Evolutionary conservation across 1,284 basidiomycete genomes (phyloP).

Genomic region (Sutorius eximius): DNA sequence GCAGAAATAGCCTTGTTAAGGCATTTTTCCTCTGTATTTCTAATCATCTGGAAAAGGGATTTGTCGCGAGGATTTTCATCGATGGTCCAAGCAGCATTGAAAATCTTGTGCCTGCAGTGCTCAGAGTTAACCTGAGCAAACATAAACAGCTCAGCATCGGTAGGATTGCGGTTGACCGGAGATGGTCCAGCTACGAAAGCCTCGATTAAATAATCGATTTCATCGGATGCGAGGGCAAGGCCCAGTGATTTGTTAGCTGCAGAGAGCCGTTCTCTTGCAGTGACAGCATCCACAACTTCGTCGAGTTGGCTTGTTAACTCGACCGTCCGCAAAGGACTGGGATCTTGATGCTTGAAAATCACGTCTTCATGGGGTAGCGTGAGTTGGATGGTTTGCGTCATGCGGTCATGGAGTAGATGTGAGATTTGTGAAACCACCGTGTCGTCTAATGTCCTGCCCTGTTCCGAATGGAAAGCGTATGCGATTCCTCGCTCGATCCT

Average conservation of each 20-base stretch:
- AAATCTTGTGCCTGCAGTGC: slow-evolving; percentile 99
- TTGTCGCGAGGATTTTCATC: slow-evolving; percentile 68
- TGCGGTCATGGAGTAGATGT: slow-evolving; percentile 86
- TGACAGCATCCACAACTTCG: slow-evolving; percentile 28
- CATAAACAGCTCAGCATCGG: slow-evolving; percentile 99
- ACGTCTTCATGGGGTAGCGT: slow-evolving; percentile 56
- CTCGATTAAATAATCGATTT: slow-evolving; percentile 91
- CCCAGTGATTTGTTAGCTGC: slow-evolving; percentile 85
- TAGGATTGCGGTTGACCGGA: slow-evolving; percentile 78
- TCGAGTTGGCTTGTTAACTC: slow-evolving; percentile 45
- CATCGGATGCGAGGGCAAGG: slow-evolving; percentile 86
- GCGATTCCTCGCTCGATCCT: slow-evolving; percentile 85
- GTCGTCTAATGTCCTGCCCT: slow-evolving; percentile 42
- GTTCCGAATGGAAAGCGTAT: slow-evolving; percentile 63
- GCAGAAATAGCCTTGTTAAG: slow-evolving; percentile 87
- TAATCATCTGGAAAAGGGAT: slow-evolving; percentile 97
- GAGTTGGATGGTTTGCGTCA: slow-evolving; percentile 83
- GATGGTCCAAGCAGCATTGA: slow-evolving; percentile 96
- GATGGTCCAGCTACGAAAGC: slow-evolving; percentile 76
- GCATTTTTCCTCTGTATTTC: slow-evolving; percentile 88
- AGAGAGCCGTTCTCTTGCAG: slow-evolving; percentile 60
- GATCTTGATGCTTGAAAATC: slow-evolving; percentile 72
- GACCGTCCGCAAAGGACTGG: slow-evolving; percentile 73
- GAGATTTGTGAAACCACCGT: slow-evolving; percentile 52
- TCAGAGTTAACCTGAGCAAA: slow-evolving; percentile 99